Percentiles rank a stretch among this genome's conserved stretches.
These are phyloP conservation scores for Graphilbum fragrans DNA, from an alignment of 2,329 filamentous ascomycete genomes.

Conservation along the genomic window DNA sequence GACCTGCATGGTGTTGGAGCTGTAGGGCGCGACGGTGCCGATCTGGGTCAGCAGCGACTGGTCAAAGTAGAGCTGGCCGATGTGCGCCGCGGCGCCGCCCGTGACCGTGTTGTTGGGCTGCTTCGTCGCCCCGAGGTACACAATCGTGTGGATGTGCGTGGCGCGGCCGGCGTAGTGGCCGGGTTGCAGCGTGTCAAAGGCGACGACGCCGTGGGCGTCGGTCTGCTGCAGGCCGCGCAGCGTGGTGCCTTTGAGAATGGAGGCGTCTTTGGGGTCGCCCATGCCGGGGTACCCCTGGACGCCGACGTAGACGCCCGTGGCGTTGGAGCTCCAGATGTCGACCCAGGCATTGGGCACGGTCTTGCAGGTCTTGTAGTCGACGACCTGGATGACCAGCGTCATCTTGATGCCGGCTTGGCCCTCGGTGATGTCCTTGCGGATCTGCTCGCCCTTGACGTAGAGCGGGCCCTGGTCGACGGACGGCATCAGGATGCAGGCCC, in stretches of 20 bases:
- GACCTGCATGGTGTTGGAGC: conserved; percentile 23
- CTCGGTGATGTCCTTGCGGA: conserved; percentile 35
- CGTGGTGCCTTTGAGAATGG: conserved; percentile 28
- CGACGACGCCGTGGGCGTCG: conserved; percentile 25
- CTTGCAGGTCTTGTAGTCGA: conserved; percentile 41
- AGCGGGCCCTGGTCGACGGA: conserved; percentile 42
- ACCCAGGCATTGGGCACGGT: conserved; percentile 33
- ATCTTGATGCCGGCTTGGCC: conserved; percentile 32
- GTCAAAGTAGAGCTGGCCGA: conserved; percentile 50
- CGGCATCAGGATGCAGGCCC: conserved; percentile 31
- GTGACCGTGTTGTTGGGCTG: conserved; percentile 37
- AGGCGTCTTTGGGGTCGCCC: conserved; percentile 19
- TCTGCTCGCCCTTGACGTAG: conserved; percentile 37
- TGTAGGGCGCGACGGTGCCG: conserved; percentile 32
- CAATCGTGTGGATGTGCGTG: conserved; percentile 22
- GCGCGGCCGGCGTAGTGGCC: conserved; percentile 29
- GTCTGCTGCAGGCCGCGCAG: conserved; percentile 31
- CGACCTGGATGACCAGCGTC: conserved; percentile 37
- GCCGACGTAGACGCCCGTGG: conserved; percentile 28
- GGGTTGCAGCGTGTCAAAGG: conserved; percentile 28
- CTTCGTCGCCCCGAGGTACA: conserved; percentile 18
- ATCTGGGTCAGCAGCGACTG: conserved; percentile 38
- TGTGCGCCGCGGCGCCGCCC: conserved; percentile 38
- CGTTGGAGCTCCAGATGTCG: conserved; percentile 36
- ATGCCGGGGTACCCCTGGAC: conserved; percentile 14